Evolutionary conservation across 2,329 filamentous ascomycete genomes (phyloP), one percentile per base, ranked within the genome.

Genomic region (Ilyonectria sp.): DNA sequence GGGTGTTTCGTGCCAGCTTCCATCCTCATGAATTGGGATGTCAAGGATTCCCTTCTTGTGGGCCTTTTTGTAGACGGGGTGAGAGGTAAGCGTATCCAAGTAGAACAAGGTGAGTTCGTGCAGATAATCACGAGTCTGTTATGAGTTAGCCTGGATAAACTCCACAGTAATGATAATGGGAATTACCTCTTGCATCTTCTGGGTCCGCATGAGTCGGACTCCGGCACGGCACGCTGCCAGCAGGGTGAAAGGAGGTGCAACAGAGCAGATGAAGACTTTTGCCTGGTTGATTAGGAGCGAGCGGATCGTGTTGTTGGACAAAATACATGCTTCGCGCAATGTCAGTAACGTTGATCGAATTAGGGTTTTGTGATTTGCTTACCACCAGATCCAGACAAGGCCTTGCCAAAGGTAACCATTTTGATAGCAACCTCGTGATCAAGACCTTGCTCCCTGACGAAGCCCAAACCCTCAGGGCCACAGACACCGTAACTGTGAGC

Each of bases 361-460:
- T 15, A 9, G 9, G n/a, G 7, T 19, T n/a, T 8, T 31, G 1
- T 55, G 43, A 44, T 10, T 2, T 19, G n/a, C 69, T 65, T 54
- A 74, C 74, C 73, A 61, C 82, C 82, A 47, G 74, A 77, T 17
- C 76, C 75, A 0, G 80, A 86, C 29, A 89, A 68, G 0, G 86
- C 85, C 73, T 90, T 89, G 13, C 85, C 83, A 76, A 83, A 89
- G 0, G 85, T 87, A 70, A 89, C 86, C 6, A 88, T 74, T 5
- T 81, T 75, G 35, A 85, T 81, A 43, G 86, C 86, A 71, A 86
- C 85, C 13, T 83, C 78, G 11, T 84, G 79, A 65, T 89, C 81
- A 0, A 90, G 69, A 0, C 85, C 87, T 3, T 89, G 76, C 40
- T 80, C 77, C 63, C 82, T 82, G 4, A 89, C 85, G 4, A 88